Evolutionary conservation across 306 rosid species (phyloP), one percentile per base, ranked within the genome.

Genomic region (Herpetospermum pedunculosum): DNA sequence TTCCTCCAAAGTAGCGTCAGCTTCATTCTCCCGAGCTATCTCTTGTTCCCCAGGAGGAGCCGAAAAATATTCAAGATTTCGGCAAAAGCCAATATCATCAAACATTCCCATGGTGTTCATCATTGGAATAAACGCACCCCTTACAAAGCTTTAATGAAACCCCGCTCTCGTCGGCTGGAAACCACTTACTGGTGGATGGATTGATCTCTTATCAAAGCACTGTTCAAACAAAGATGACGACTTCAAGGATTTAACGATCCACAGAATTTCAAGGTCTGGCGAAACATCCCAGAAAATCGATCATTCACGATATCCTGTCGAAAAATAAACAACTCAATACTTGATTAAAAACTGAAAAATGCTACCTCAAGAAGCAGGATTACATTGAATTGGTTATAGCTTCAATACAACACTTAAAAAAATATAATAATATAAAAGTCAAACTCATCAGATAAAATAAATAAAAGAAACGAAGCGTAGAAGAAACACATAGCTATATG

Each of bases 1-100:
- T 64, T 86, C 89, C 79, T 83, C 87, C 40, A 48, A 55, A 6
- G 58, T 37, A 32, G 50, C 77, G 62, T 73, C 86, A 19, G 73
- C 70, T 67, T 85, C 88, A 58, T 72, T 73, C 65, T 84, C 85
- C 47, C 26, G 77, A 74, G 64, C 76, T n/a, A 18, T 47, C 29
- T 80, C 86, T 0, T 70, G 74, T 72, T 75, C 85, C 26, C 72
- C 85, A 14, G 77, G 77, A 48, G 80, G 80, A 14, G 69, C 76
- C 1, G 84, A 60, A 34, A 86, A 76, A 32, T 71, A 83, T 6
- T 86, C 90, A 23, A 81, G 71, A 77, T 77, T 74, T 15, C 83
- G 76, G 44, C 75, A 77, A 62, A 83, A 83, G 21, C 82, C 82
- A 84, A 83, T 71, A 43, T 83, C 89, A 18, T 85, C 87, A 44